Evolutionary conservation across 768 basidiomycete genomes (phyloP), one percentile per base, ranked within the genome.

Genomic region (Leucogyrophana mollusca): DNA sequence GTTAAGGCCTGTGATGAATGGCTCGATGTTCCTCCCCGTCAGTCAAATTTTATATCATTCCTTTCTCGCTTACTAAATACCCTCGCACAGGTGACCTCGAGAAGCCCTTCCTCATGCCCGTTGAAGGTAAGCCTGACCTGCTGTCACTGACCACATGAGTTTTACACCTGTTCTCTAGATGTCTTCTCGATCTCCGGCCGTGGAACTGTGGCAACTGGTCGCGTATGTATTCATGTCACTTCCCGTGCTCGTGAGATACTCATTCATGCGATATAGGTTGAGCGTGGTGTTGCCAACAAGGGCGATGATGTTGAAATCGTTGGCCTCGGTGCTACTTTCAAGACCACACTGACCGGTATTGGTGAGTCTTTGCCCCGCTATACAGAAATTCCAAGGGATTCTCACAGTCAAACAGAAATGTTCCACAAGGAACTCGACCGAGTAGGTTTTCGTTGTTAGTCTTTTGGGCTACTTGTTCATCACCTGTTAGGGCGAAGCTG

Each of bases 391-490:
- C 33, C 21, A 21, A 22, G 8, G 8, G 14, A 22, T 44, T 38
- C 2, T 11, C 24, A 10, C 33, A 13, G 33, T 53, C 14, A 13
- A 22, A 42, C 56, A 94, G 95, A 97, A 71, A 97, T 96, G 92
- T 98, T 98, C 85, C 95, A 96, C 79, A 97, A 96, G 76, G 96
- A 99, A 72, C 82, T 99, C 45, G 96, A 99, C 30, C 84, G 94
- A 46, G 89, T 86, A 68, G 34, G 77, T 45, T n/a, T 34, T 2
- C 1, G 32, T 42, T 20, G 48, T 35, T 14, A 20, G n/a, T 9
- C 9, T 25, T 21, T 17, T 11, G 13, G 16, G 43, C 34, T 21
- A 17, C 27, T 36, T 52, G 34, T 44, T 53, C 27, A 30, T 35
- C 38, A 22, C 40, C 22, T 33, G 16, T 35, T 47, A 89, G 85